phyloP scores from a whole-genome alignment of 179 eudicot genomes.

The Amaranthus tricolor region DNA sequence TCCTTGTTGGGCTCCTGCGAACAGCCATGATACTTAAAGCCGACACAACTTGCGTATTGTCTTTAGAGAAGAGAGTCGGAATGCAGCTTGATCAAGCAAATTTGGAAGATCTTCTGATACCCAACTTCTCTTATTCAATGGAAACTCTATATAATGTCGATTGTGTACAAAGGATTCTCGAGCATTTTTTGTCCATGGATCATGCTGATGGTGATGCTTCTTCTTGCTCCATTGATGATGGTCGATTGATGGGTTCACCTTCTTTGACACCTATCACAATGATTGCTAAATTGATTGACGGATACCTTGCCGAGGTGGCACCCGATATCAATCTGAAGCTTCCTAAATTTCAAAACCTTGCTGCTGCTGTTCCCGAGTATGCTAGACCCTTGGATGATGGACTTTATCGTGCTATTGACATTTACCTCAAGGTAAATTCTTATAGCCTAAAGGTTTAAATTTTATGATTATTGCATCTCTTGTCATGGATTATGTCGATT shows the following conservation, averaged over 20 bases:
- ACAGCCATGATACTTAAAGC: constrained; percentile 82
- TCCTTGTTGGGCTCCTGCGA: constrained; percentile 50
- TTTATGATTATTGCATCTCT: no score
- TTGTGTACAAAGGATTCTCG: constrained; percentile 78
- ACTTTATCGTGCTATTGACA: constrained; percentile 49
- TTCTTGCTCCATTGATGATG: constrained; percentile 72
- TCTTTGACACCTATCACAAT: constrained; percentile 78
- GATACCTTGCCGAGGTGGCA: constrained; percentile 56
- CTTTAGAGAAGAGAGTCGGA: constrained; percentile 78
- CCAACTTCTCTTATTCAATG: constrained; percentile 75
- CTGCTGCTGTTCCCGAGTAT: constrained; percentile 46
- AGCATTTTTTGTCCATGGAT: constrained; percentile 75
- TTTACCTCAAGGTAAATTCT: constrained; percentile 44
- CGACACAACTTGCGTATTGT: constrained; percentile 50
- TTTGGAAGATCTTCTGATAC: constrained; percentile 87
- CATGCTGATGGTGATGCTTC: constrained; percentile 65
- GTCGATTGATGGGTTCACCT: constrained; percentile 67
- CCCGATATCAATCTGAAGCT: constrained; percentile 48
- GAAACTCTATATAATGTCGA: constrained; percentile 90
- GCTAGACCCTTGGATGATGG: constrained; percentile 53
- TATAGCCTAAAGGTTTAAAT: no score
- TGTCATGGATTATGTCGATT: no score
- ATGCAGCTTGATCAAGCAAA: constrained; percentile 90
- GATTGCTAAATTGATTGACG: constrained; percentile 52
- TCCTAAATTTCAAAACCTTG: constrained; percentile 42